Base-by-base conservation (phyloP, 2,329 filamentous ascomycete species). In the Fusarium albosuccineum region DNA sequence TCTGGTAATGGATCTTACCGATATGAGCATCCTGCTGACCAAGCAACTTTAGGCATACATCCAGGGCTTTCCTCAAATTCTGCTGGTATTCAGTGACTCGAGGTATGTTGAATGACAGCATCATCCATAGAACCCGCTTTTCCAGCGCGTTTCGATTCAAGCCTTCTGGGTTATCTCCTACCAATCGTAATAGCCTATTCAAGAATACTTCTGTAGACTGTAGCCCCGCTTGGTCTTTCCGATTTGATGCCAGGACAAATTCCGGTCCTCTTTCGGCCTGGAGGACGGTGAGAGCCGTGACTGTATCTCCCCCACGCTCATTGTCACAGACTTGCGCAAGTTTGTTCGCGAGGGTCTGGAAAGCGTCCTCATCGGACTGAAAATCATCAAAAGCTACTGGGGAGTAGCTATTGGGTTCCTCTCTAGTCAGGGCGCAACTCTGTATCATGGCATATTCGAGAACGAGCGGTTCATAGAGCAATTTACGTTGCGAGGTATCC, bases 111-210 rank as follows among this genome's bases (percentile, higher is more conserved):
- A 60, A 66, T 1, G 11, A 26, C 1, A 66, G 14, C 7, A 64
- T 64, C 10, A 36, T 34, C 48, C 57, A 51, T 2, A 71, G 39
- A 13, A 66, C 57, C 9, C 57, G 40, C 22, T 67, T 71, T 5
- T 33, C 10, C 2, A 70, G 13, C 5, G 68, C 14, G 7, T 39
- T 37, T 1, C 7, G 5, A 1, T 41, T 26, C 1, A 71, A 37
- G 1, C 16, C 6, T 1, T 62, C 26, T 0, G 68, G 64, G 10
- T 71, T 70, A 16, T 11, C 6, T 2, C 51, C 56, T 4, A 60
- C 52, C 2, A 63, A 26, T 5, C 33, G 13, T 1, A 55, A 1
- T 6, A 62, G 27, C 0, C 16, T 13, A 5, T 17, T 42, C 2
- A 63, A 5, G 2, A 60, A 62, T 1, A 9, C 2, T 4, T 22